Evolutionary conservation across 1,284 basidiomycete genomes (phyloP).

Genomic region (Leccinum proliferum): DNA sequence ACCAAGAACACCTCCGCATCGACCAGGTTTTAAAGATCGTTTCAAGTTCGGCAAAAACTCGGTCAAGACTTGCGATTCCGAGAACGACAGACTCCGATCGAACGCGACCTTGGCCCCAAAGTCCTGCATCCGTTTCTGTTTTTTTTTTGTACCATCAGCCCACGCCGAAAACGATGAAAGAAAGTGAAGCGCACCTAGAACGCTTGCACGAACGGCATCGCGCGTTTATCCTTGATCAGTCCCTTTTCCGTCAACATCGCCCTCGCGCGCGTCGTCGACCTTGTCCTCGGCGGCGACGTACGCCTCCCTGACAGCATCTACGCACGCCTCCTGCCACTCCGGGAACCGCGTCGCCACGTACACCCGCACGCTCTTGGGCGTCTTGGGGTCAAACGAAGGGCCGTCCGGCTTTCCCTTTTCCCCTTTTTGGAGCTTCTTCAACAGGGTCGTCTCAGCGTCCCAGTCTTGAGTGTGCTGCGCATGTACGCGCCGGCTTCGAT

Average conservation of each 20-base stretch:
- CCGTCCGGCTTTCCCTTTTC: constrained; percentile 43
- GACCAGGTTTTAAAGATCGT: constrained; percentile 72
- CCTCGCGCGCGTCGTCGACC: constrained; percentile 82
- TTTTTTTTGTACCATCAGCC: not conserved
- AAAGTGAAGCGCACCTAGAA: constrained; percentile 65
- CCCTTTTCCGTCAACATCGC: constrained; percentile 68
- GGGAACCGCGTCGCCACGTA: constrained; percentile 93
- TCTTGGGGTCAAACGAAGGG: constrained; percentile 70
- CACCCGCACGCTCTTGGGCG: constrained; percentile 81
- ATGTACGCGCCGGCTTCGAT: constrained; percentile 82
- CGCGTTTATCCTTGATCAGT: constrained; percentile 92
- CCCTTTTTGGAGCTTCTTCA: constrained; percentile 71
- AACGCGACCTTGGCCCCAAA: constrained; percentile 81
- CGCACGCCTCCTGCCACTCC: constrained; percentile 87
- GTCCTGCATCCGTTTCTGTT: constrained; percentile 82
- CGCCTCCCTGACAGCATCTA: constrained; percentile 70
- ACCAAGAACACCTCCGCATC: constrained; percentile 40
- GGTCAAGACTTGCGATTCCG: constrained; percentile 73
- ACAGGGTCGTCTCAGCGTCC: constrained; percentile 76
- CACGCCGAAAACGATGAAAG: constrained; percentile 13
- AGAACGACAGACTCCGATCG: constrained; percentile 84
- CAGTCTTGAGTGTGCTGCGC: constrained; percentile 83
- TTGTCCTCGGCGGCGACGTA: constrained; percentile 57
- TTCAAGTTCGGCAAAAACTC: constrained; percentile 82
- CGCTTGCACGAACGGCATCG: constrained; percentile 91